Base-by-base conservation (phyloP, 2,329 filamentous ascomycete species). In the Sordariomycetes sp. region DNA sequence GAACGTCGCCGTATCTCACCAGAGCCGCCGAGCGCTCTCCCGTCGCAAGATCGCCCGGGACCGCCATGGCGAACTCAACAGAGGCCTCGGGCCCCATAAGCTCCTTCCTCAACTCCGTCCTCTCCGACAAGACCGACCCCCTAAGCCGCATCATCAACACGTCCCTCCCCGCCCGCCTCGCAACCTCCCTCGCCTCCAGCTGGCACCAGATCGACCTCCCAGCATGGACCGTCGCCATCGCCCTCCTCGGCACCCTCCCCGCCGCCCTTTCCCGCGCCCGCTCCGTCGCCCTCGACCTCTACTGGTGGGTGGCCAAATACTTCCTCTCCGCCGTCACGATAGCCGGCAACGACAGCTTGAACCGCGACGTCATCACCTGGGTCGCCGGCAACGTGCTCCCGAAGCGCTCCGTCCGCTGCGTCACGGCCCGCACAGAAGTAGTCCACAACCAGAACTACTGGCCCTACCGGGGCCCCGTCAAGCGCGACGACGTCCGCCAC, bases 291-390 rank as follows among this genome's bases (percentile, higher is more conserved):
- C 59, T 62, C 20, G 66, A 67, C 58, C 15, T 70, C 32, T 71
- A 70, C 59, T 70, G 68, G 65, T 69, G 66, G 65, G 61, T 70
- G 4, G 65, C 69, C 2, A 62, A 65, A 2, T 71, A 71, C 60
- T 65, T 71, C 56, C 71, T 69, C 0, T 67, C 70, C 2, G 68
- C 69, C 4, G 66, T 72, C 20, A 70, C 68, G 24, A 68, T 72
- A 53, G 64, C 65, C 1, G 66, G 65, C n/a, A 65, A 64, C 39
- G 70, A 72, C 60, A 64, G 67, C 7, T 66, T 72, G 52, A 72
- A 71, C 60, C 62, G 65, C 7, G 69, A 72, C 53, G 68, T 71
- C 3, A 61, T 72, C 53, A 70, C 69, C 63, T 72, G 69, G 69
- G 60, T 72, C 8, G 68, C 68, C 2, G 64, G 68, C 39, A 64